Conservation (phyloP, 768 basidiomycete genomes). For the Tylopilus subfusipes region DNA sequence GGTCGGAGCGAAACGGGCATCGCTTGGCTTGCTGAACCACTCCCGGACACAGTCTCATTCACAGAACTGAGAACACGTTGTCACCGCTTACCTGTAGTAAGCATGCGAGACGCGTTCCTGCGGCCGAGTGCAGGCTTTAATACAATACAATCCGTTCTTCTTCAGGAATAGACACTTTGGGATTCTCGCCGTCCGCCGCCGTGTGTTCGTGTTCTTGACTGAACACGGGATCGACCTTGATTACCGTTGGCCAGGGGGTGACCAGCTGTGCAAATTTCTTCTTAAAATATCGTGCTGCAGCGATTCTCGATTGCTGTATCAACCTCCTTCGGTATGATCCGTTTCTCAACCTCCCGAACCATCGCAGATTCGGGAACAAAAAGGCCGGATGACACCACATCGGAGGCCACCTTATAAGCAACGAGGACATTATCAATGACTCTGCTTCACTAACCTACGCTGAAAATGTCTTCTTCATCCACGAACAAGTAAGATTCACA, state of each 20-base stretch:
- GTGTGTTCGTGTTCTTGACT: not conserved
- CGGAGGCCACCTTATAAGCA: slow-evolving; percentile 8
- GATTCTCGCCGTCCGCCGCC: not conserved
- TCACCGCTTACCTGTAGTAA: slow-evolving; percentile 3
- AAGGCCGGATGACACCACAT: not conserved
- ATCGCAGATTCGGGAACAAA: slow-evolving; percentile 7
- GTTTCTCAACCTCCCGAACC: slow-evolving; percentile 3
- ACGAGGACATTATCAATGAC: not conserved
- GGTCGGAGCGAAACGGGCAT: not conserved
- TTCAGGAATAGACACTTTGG: not conserved
- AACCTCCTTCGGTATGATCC: slow-evolving; percentile 4
- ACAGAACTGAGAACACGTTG: not conserved
- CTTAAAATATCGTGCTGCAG: not conserved
- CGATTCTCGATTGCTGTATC: slow-evolving; percentile 19
- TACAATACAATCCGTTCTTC: not conserved
- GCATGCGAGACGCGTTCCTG: not conserved
- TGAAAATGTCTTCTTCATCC: slow-evolving; percentile 5
- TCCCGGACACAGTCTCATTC: not conserved
- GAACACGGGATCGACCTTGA: not conserved
- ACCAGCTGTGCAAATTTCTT: not conserved
- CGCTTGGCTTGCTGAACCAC: slow-evolving; percentile 1
- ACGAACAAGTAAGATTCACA: slow-evolving; percentile 8
- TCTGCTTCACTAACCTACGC: not conserved
- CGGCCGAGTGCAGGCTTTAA: not conserved
- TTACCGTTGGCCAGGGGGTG: not conserved